Evolutionary conservation across 2,329 filamentous ascomycete species (phyloP).

Genomic region (Hysterium pulicare): DNA sequence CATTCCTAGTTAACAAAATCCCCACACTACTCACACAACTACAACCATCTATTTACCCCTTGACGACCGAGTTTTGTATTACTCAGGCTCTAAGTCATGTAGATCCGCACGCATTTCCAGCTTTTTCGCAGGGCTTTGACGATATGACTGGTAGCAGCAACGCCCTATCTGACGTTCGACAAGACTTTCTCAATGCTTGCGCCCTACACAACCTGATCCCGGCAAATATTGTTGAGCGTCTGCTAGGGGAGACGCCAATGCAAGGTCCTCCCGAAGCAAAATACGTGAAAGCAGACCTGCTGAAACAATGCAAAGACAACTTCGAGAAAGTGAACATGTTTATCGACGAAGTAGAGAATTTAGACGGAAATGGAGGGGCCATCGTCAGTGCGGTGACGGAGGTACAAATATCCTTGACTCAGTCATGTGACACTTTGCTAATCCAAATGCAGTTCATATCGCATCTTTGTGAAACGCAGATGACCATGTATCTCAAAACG

Average conservation of each 20-base stretch:
- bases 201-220: conserved; percentile 82
- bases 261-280: conserved; percentile 71
- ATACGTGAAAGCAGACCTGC: conserved; percentile 73
- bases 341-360: conserved; percentile 78
- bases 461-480: conserved; percentile 67
- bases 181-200: conserved; percentile 86
- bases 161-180: conserved; percentile 64
- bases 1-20: conserved; percentile 77
- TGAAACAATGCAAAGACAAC: conserved; percentile 74
- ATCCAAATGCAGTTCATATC: conserved; percentile 56
- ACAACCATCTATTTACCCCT: conserved; percentile 55
- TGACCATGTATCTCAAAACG: conserved; percentile 75
- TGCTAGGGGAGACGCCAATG: conserved; percentile 82
- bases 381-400: conserved; percentile 66
- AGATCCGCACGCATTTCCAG: conserved; percentile 61
- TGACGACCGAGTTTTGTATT: conserved; percentile 63
- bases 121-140: conserved; percentile 62
- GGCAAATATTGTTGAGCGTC: conserved; percentile 70
- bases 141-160: conserved; percentile 54
- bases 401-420: conserved; percentile 19
- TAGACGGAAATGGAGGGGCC: conserved; percentile 87
- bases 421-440: conserved; percentile 2
- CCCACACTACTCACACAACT: conserved; percentile 60
- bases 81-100: conserved; percentile 63
- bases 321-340: conserved; percentile 71